Base-by-base conservation (phyloP, 495 filamentous ascomycete species). In the Penicillium atrosanguineum region DNA sequence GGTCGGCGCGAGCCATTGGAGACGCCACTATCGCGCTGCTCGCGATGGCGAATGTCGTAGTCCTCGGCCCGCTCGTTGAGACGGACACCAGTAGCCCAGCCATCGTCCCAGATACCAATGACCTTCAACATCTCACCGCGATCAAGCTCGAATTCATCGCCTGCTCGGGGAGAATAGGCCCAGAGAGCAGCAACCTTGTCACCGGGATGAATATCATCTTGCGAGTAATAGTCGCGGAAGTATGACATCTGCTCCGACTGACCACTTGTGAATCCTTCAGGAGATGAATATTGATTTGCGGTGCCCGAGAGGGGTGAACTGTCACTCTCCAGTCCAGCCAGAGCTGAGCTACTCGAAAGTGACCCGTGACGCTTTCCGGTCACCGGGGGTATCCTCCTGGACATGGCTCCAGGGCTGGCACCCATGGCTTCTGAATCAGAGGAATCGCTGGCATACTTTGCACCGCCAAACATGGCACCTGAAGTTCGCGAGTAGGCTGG, bases 181-280 rank as follows among this genome's bases (percentile, higher is more conserved):
- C 95, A 99, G 25, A 99, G 81, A 7, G 89, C 89, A 11, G 94
- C 81, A 25, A 99, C 95, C 51, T 85, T 87, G 62, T 97, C 91
- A 29, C 88, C 87, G 4, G 94, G 87, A 55, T 91, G 89, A 55
- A 99, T 96, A 57, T 97, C 91, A 63, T 97, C 93, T 59, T 90
- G 85, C 4, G 93, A 97, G 70, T 99, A 99, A 69, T 99, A 99
- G 63, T 99, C 94, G 62, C 96, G 96, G 83, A 99, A 99, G 64
- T 86, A 91, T 7, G 88, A 83, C 29, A 99, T 70, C 67, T 96
- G 95, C 75, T 99, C 95, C 1, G 91, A 96, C 64, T 96, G 91
- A 52, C 91, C 88, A 62, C 90, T 95, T 6, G 87, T 82, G 46
- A 94, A 65, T 21, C 86, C 91, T 64, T 87, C 85, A 2, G 91